Conservation (phyloP, 2,329 filamentous ascomycete species). For the Calcarisporium arbuscula region DNA sequence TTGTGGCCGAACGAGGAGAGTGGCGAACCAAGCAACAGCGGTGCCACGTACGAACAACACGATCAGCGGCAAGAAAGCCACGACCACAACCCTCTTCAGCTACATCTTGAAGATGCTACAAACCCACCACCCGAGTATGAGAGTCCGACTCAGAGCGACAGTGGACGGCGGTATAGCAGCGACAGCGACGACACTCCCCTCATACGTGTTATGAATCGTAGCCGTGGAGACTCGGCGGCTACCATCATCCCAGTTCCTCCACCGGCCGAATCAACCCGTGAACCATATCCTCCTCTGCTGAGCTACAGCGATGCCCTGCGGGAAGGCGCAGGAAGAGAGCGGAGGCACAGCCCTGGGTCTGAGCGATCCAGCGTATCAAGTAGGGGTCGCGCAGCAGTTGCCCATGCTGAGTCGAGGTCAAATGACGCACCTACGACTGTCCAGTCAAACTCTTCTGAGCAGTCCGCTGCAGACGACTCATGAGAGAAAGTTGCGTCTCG, state of each 20-base stretch:
- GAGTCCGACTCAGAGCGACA: constrained; percentile 57
- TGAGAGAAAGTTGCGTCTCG: no score
- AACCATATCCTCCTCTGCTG: constrained; percentile 60
- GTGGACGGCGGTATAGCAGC: constrained; percentile 48
- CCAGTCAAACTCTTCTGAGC: no score
- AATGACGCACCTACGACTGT: no score
- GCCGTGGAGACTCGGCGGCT: constrained; percentile 42
- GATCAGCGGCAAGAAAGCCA: constrained; percentile 18
- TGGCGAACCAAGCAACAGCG: constrained; percentile 49
- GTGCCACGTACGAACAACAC: constrained; percentile 16
- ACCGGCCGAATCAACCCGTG: constrained; percentile 8
- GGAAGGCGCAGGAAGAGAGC: constrained; percentile 33
- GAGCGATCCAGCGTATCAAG: constrained; percentile 12
- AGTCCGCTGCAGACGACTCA: no score
- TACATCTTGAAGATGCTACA: constrained; percentile 46
- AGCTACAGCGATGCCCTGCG: constrained; percentile 73
- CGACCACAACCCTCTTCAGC: constrained; percentile 30
- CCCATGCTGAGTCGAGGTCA: no score
- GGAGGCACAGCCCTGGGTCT: constrained; percentile 17
- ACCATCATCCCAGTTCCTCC: constrained; percentile 20
- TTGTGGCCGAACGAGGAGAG: constrained; percentile 64
- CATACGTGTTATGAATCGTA: constrained; percentile 44
- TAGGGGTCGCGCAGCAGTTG: no score
- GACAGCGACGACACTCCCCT: constrained; percentile 53
- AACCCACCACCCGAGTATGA: constrained; percentile 67